Percentiles rank a stretch among this genome's conserved stretches.
Evolutionary conservation across 2,329 filamentous ascomycete species (phyloP).

Genomic region (Pseudodiploospora longispora): DNA sequence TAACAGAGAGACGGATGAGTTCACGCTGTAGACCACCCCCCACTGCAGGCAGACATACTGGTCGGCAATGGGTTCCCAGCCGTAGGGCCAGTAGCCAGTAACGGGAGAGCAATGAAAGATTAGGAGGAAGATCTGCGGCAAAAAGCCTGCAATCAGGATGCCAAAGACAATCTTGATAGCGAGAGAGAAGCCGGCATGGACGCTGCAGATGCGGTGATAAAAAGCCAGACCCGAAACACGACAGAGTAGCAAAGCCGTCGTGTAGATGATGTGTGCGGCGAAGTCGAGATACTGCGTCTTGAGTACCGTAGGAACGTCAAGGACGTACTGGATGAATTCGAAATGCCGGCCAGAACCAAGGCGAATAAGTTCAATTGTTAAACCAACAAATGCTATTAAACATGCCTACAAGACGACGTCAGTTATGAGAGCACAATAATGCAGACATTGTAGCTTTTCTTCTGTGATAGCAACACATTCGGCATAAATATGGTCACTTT

Average conservation of each 20-base stretch:
- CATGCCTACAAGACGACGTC: constrained; percentile 17
- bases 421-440: constrained; percentile 1
- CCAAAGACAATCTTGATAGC: constrained; percentile 27
- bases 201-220: constrained; percentile 37
- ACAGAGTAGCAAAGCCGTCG: constrained; percentile 39
- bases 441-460: background rate
- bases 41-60: constrained; percentile 39
- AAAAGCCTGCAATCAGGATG: constrained; percentile 32
- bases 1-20: constrained; percentile 39
- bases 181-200: constrained; percentile 26
- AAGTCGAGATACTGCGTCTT: constrained; percentile 41
- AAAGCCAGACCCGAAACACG: constrained; percentile 45
- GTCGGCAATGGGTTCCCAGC: constrained; percentile 32
- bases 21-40: constrained; percentile 44
- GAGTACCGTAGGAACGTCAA: constrained; percentile 31
- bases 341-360: constrained; percentile 40
- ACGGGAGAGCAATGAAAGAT: constrained; percentile 44
- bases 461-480: background rate
- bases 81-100: constrained; percentile 44
- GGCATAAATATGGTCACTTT: background rate
- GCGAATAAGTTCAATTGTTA: constrained; percentile 36
- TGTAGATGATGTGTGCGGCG: constrained; percentile 43
- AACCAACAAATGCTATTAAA: constrained; percentile 34
- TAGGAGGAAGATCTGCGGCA: constrained; percentile 41
- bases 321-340: constrained; percentile 38